phyloP scores from a whole-genome alignment of 2,329 filamentous ascomycete species.

The Paecilomyces dactylethromorphus region DNA sequence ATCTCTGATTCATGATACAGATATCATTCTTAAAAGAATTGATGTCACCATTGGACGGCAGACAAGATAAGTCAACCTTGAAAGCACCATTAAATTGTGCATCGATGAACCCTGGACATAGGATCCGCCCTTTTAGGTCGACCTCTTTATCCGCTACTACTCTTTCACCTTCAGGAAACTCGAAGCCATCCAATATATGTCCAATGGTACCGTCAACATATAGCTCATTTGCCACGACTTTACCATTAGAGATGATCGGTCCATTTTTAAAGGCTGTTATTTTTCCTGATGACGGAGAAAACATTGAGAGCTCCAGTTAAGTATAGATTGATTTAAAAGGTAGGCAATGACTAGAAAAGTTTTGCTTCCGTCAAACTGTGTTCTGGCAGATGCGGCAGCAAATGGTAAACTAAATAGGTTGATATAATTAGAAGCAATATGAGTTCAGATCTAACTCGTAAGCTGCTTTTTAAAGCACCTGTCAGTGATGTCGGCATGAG shows the following conservation, averaged over 20 bases:
- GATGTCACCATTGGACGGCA: neutral
- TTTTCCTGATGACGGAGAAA: neutral
- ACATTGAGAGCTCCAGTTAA: neutral
- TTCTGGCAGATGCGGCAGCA: neutral
- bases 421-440: neutral
- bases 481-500: neutral
- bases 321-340: neutral
- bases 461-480: neutral
- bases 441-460: neutral
- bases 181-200: neutral
- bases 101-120: slow-evolving; percentile 10
- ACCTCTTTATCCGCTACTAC: slow-evolving; percentile 1
- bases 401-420: neutral
- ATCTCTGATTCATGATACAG: slow-evolving; percentile 5
- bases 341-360: neutral
- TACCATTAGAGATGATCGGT: neutral
- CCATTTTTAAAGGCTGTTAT: neutral
- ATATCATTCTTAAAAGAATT: slow-evolving; percentile 5
- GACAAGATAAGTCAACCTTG: slow-evolving; percentile 29
- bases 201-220: neutral
- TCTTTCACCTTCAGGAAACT: neutral
- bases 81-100: slow-evolving; percentile 12
- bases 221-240: neutral
- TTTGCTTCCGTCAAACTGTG: neutral
- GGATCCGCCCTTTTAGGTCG: slow-evolving; percentile 6